Evolutionary conservation across 306 rosid species (phyloP).

Genomic region (Elaeagnus macrophylla): DNA sequence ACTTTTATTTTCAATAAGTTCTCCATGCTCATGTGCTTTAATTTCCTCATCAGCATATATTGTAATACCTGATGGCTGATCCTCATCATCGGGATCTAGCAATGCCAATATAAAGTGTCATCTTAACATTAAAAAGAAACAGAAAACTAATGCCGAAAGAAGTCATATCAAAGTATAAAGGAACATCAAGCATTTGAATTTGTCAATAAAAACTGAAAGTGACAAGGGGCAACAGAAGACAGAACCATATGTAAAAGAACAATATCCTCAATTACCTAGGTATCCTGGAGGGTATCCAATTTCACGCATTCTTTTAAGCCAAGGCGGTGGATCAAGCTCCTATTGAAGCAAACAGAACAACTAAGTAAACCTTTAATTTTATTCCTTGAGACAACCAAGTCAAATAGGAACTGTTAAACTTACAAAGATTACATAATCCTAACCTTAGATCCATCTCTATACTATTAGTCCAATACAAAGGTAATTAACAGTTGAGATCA

Average conservation of each 20-base stretch:
- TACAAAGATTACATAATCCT: neutral
- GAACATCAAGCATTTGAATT: no score
- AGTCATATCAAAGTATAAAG: no score
- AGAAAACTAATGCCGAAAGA: no score
- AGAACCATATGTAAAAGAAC: constrained; percentile 11
- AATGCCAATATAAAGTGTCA: constrained; percentile 17
- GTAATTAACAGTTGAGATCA: no score
- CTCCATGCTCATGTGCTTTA: constrained; percentile 75
- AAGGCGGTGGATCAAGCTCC: constrained; percentile 98
- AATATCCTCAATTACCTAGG: constrained; percentile 47
- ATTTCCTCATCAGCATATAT: constrained; percentile 54
- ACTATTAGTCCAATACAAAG: no score
- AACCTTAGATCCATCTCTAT: no score
- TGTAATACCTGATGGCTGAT: constrained; percentile 87
- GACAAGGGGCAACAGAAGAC: neutral
- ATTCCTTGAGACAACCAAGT: neutral
- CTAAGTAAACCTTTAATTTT: neutral
- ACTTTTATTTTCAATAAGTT: constrained; percentile 48
- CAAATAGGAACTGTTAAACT: neutral
- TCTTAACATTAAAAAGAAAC: neutral
- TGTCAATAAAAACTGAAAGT: no score
- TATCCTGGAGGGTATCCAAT: constrained; percentile 97
- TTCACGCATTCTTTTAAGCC: constrained; percentile 97
- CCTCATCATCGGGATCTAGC: constrained; percentile 65
- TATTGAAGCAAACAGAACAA: constrained; percentile 21